A percentile compares a stretch with the other conserved stretches of the same genome.
These are phyloP conservation scores for Lentinula guzmanii DNA, from an alignment of 768 basidiomycete genomes.

Conservation along the genomic window DNA sequence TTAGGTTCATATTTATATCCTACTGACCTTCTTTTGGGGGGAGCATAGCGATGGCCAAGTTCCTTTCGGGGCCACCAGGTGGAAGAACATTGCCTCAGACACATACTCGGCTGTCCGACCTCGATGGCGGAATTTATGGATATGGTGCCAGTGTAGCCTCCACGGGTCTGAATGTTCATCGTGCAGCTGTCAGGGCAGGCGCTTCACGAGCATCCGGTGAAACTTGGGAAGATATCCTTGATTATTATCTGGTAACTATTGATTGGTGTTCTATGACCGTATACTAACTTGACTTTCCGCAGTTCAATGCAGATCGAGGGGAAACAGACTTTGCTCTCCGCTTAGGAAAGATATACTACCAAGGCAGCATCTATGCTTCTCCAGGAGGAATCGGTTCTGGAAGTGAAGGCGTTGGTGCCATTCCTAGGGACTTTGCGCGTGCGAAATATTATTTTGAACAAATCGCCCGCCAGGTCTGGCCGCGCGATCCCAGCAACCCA, in stretches of 20 bases:
- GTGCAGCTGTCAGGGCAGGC: constrained; percentile 80
- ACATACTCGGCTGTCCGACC: constrained; percentile 78
- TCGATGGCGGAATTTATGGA: constrained; percentile 90
- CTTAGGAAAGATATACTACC: constrained; percentile 93
- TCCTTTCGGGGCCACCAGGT: constrained; percentile 83
- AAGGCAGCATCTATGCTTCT: constrained; percentile 83
- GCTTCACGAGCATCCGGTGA: constrained; percentile 82
- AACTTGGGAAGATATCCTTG: constrained; percentile 88
- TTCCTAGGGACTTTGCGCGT: constrained; percentile 69
- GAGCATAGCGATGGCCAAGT: constrained; percentile 67
- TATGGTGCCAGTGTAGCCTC: constrained; percentile 93
- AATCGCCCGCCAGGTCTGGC: constrained; percentile 86
- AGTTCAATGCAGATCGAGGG: constrained; percentile 95
- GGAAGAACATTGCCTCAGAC: constrained; percentile 82
- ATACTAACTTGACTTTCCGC: constrained; percentile 8
- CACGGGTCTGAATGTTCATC: constrained; percentile 65
- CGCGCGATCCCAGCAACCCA: constrained; percentile 61
- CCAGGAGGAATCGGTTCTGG: constrained; percentile 80
- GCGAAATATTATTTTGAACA: constrained; percentile 81
- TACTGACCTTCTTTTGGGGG: background rate
- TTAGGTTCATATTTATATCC: background rate
- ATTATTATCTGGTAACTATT: constrained; percentile 75
- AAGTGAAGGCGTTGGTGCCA: constrained; percentile 88
- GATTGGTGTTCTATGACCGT: background rate
- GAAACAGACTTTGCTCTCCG: constrained; percentile 86